phyloP scores from a whole-genome alignment of 495 filamentous ascomycete species.

The Lasiosphaeria hispida region DNA sequence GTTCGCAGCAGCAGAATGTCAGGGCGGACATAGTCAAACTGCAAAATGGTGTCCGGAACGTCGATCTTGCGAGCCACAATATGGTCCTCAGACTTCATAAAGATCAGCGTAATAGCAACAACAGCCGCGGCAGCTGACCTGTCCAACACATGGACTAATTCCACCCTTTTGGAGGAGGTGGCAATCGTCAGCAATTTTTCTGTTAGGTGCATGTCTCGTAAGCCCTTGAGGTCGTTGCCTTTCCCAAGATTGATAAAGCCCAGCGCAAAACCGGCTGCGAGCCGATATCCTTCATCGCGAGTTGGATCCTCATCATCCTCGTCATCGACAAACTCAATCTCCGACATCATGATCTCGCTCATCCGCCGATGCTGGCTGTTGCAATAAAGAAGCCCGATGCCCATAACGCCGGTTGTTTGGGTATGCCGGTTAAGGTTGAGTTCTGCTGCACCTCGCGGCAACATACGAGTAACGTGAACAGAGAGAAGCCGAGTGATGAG shows the following conservation, averaged over 20 bases:
- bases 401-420: constrained; percentile 96
- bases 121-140: constrained; percentile 87
- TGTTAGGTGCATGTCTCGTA: constrained; percentile 91
- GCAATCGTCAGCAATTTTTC: constrained; percentile 83
- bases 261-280: constrained; percentile 90
- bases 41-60: constrained; percentile 80
- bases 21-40: constrained; percentile 92
- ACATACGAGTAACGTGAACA: constrained; percentile 93
- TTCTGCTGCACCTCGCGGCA: constrained; percentile 87
- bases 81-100: constrained; percentile 93
- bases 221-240: constrained; percentile 79
- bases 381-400: constrained; percentile 91
- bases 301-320: constrained; percentile 71
- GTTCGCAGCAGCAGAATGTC: constrained; percentile 91
- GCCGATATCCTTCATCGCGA: constrained; percentile 88
- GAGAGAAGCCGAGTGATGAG: constrained; percentile 91
- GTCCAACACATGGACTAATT: constrained; percentile 86
- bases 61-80: constrained; percentile 90
- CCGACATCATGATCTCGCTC: constrained; percentile 97
- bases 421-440: constrained; percentile 91
- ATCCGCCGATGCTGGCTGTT: constrained; percentile 95
- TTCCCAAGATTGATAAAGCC: constrained; percentile 94
- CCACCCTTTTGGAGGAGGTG: constrained; percentile 80
- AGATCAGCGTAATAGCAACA: constrained; percentile 87
- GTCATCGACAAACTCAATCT: constrained; percentile 80